Evolutionary conservation across 345 rosid genomes (phyloP).

Genomic region (Rhizophora mangle): DNA sequence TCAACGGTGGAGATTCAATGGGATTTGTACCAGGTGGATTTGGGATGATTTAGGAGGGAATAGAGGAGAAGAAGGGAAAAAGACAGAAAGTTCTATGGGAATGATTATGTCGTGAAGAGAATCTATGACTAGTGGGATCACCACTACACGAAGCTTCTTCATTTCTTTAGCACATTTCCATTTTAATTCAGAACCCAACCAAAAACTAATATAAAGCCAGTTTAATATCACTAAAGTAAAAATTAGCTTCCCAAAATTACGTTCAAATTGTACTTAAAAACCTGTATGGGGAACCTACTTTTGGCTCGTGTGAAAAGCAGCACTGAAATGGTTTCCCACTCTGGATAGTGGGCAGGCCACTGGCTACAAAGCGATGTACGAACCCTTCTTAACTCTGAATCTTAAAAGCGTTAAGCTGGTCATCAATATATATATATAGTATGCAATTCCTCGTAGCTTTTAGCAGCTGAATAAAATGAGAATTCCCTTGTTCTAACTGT

Average conservation of each 20-base stretch:
- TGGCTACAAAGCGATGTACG: neutral
- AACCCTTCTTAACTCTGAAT: neutral
- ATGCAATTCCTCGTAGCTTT: no score
- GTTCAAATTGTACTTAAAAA: no score
- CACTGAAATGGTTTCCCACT: constrained; percentile 16
- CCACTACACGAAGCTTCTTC: neutral
- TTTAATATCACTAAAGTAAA: no score
- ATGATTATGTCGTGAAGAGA: constrained; percentile 27
- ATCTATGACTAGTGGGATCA: neutral
- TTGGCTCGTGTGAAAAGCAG: neutral
- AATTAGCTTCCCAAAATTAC: no score
- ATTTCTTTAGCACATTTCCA: neutral
- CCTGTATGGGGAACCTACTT: neutral
- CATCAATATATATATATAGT: no score
- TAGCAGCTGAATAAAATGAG: neutral
- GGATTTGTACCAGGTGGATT: neutral
- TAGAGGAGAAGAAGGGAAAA: neutral
- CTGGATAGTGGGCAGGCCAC: neutral
- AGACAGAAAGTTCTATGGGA: neutral
- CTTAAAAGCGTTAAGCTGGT: no score
- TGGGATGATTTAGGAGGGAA: neutral
- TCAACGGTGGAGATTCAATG: constrained; percentile 8
- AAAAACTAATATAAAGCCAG: neutral
- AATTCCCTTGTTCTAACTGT: neutral
- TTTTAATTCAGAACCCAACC: neutral